A percentile compares a stretch with the other conserved stretches of the same genome.
phyloP scores from a whole-genome alignment of 768 basidiomycete species.

The Sarcodon sp. region DNA sequence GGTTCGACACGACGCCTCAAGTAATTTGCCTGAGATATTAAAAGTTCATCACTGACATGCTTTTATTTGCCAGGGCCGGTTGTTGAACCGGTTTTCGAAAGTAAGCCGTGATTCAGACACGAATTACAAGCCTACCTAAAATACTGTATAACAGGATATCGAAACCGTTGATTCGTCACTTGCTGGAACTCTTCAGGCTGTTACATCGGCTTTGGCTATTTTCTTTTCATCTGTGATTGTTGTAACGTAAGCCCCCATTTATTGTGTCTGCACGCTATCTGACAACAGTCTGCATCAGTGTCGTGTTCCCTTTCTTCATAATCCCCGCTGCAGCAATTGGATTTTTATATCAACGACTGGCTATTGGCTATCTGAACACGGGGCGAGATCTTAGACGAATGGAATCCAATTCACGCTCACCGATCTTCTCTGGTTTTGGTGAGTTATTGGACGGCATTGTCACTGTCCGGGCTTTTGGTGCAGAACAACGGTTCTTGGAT shows the following conservation, averaged over 20 bases:
- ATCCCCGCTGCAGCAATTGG: constrained; percentile 67
- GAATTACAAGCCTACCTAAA: neutral
- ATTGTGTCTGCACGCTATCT: constrained; percentile 2
- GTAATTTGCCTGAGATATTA: constrained; percentile 17
- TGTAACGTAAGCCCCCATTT: constrained; percentile 36
- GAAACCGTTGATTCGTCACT: constrained; percentile 77
- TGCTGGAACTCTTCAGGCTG: constrained; percentile 54
- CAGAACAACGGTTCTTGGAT: constrained; percentile 66
- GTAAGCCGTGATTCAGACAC: constrained; percentile 14
- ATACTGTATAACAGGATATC: constrained; percentile 36
- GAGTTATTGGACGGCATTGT: constrained; percentile 83
- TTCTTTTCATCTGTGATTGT: constrained; percentile 69
- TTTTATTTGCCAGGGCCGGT: constrained; percentile 36
- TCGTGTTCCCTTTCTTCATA: constrained; percentile 76
- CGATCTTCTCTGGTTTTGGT: constrained; percentile 74
- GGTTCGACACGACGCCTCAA: constrained; percentile 79
- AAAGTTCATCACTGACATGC: neutral
- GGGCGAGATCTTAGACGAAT: constrained; percentile 80
- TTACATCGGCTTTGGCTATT: constrained; percentile 66
- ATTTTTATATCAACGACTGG: constrained; percentile 54
- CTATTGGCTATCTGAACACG: constrained; percentile 64
- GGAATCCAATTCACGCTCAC: constrained; percentile 80
- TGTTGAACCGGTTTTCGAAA: constrained; percentile 80
- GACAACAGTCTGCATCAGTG: constrained; percentile 18
- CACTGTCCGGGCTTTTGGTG: constrained; percentile 87